phyloP scores from a whole-genome alignment of 169 alveolate species.

The Perkinsus chesapeaki region DNA sequence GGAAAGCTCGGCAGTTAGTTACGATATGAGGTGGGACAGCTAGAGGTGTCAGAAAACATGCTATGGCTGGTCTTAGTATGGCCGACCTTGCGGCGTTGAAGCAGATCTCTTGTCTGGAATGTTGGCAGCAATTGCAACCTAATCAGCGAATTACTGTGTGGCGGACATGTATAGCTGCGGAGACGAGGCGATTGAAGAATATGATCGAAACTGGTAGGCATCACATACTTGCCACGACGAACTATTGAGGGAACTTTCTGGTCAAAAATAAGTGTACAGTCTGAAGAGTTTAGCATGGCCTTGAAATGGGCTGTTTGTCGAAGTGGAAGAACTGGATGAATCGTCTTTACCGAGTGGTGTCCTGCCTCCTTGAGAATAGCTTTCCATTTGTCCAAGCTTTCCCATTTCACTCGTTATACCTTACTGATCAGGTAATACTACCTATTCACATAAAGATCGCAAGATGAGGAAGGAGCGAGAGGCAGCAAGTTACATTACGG shows the following conservation, averaged over 20 bases:
- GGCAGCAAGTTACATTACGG: not conserved
- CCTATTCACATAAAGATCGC: not conserved
- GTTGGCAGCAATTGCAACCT: not conserved
- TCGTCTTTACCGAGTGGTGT: no score
- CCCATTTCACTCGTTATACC: not conserved
- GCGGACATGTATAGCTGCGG: not conserved
- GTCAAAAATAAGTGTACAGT: no score
- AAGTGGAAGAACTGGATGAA: not conserved
- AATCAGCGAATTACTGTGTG: not conserved
- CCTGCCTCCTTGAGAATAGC: no score
- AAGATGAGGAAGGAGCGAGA: not conserved
- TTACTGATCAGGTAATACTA: not conserved
- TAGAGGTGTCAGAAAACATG: not conserved
- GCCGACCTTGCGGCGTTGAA: not conserved
- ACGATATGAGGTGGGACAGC: not conserved
- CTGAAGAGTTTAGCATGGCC: no score
- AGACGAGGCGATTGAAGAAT: not conserved
- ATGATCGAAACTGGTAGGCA: not conserved
- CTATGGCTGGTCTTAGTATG: not conserved
- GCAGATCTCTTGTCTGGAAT: not conserved
- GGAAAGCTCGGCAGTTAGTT: not conserved
- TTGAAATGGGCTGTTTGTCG: no score
- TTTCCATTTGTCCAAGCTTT: no score
- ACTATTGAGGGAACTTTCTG: no score
- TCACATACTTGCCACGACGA: no score